Base-by-base conservation (phyloP, 1,284 basidiomycete species). In the Melampsora larici-populina region DNA sequence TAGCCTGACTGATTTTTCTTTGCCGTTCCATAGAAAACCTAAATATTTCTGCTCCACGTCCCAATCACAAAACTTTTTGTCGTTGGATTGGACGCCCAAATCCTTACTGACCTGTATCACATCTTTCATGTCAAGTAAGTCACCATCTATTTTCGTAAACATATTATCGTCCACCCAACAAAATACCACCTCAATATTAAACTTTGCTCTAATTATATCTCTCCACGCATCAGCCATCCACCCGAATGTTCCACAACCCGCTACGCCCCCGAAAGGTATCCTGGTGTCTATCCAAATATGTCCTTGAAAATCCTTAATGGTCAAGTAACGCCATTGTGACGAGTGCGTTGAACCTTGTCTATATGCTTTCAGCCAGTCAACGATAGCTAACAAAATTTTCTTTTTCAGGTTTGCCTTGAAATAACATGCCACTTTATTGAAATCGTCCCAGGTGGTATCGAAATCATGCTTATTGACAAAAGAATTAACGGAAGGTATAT, bases 291-390 rank as follows among this genome's bases (percentile, higher is more conserved):
- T 21, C 24, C 33, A 18, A 6, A 68, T 13, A 7, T 49, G 5
- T 6, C 24, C 46, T 31, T 68, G 5, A 48, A 68, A 68, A 68
- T 43, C 46, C 26, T 48, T 46, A 1, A 68, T 26, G 4, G 46
- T 43, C 5, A 68, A 36, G 29, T 46, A 68, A 13, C 6, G 33
- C 66, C 66, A 68, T 17, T 68, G 66, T 24, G 33, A 6, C 18
- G 5, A 5, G 13, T 33, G n/a, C 1, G 67, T 69, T 26, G 46
- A 46, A 51, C 43, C 49, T 31, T 69, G 67, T 8, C 67, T 13
- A 31, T 71, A 71, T 8, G 69, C 69, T 31, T 71, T 62, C n/a
- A 31, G 29, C 69, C 69, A 71, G 21, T 71, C 21, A 1, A n/a
- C 24, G 9, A 33, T 40, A 9, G 24, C 33, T n/a, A 15, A 66